phyloP scores from a whole-genome alignment of 2,329 filamentous ascomycete genomes.

The Cercospora berteroae region DNA sequence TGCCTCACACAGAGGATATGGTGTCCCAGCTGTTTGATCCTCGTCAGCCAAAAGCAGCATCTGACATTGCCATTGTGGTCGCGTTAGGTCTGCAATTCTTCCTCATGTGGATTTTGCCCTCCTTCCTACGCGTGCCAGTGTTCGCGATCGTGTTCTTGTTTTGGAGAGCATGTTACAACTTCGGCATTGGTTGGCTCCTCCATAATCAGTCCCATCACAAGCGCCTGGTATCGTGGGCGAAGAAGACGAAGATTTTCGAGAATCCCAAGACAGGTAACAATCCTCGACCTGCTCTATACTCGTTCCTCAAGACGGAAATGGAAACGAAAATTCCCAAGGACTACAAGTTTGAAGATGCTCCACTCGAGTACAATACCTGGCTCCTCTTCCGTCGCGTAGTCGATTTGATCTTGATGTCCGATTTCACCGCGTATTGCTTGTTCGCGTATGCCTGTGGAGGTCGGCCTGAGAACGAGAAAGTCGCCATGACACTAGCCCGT shows the following conservation, averaged over 20 bases:
- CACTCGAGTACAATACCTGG: conserved; percentile 99
- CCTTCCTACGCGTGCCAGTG: conserved; percentile 66
- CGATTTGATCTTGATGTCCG: conserved; percentile 97
- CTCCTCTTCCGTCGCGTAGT: conserved; percentile 92
- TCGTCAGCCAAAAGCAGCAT: conserved; percentile 90
- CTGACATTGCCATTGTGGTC: conserved; percentile 74
- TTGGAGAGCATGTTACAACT: conserved; percentile 90
- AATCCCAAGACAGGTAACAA: conserved; percentile 77
- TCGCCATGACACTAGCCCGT: conserved; percentile 66
- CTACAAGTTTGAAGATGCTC: conserved; percentile 89
- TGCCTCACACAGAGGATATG: conserved; percentile 97
- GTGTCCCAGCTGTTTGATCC: conserved; percentile 95
- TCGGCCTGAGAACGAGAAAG: conserved; percentile 68
- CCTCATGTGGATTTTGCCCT: conserved; percentile 70
- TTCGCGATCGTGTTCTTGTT: conserved; percentile 85
- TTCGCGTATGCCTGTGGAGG: conserved; percentile 88
- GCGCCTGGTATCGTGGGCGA: conserved; percentile 82
- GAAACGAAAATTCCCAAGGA: conserved; percentile 93
- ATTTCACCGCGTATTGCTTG: conserved; percentile 94
- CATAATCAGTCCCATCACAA: conserved; percentile 87
- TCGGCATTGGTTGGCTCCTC: conserved; percentile 86
- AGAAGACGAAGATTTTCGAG: conserved; percentile 82
- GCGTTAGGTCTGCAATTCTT: conserved; percentile 75
- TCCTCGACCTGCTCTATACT: conserved; percentile 77
- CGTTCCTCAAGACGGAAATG: conserved; percentile 80